Conservation (phyloP, 441 rosid genomes). For the Adansonia grandidieri region DNA sequence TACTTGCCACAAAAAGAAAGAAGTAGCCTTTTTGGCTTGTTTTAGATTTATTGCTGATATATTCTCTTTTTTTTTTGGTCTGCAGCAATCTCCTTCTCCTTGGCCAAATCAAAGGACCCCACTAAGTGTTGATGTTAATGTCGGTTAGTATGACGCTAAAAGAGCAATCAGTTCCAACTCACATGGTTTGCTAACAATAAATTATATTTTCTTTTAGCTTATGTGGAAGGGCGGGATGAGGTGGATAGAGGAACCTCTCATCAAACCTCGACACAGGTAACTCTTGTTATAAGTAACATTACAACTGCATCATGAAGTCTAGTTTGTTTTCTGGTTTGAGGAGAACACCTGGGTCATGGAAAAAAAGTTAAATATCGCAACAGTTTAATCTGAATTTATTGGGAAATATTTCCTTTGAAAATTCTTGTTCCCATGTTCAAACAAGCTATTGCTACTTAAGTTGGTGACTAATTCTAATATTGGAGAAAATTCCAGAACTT, state of each 20-base stretch:
- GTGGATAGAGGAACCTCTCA: slow-evolving; percentile 73
- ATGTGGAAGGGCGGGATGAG: slow-evolving; percentile 91
- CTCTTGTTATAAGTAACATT: slow-evolving; percentile 28
- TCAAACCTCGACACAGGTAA: slow-evolving; percentile 84
- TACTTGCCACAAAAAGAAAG: not conserved
- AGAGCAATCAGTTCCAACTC: not conserved
- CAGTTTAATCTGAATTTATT: slow-evolving; percentile 20
- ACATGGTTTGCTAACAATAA: slow-evolving; percentile 31
- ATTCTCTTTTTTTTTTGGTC: slow-evolving; percentile 26
- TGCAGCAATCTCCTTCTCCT: slow-evolving; percentile 80
- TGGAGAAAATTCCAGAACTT: slow-evolving; percentile 71
- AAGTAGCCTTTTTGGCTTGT: slow-evolving; percentile 18
- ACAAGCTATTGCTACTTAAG: slow-evolving; percentile 22
- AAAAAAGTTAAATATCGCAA: slow-evolving; percentile 17
- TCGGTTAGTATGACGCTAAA: slow-evolving; percentile 64
- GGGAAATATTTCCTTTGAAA: slow-evolving; percentile 24
- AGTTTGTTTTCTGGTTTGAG: slow-evolving; percentile 21
- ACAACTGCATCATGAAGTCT: slow-evolving; percentile 19
- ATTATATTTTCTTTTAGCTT: slow-evolving; percentile 56
- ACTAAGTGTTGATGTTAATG: slow-evolving; percentile 83
- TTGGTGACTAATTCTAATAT: slow-evolving; percentile 36
- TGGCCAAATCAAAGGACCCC: slow-evolving; percentile 64
- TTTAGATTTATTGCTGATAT: slow-evolving; percentile 20
- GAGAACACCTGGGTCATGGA: slow-evolving; percentile 13
- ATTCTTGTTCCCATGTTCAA: slow-evolving; percentile 19